These are phyloP conservation scores for Kwoniella sp. DNA, from an alignment of 768 basidiomycete genomes.

Conservation along the genomic window DNA sequence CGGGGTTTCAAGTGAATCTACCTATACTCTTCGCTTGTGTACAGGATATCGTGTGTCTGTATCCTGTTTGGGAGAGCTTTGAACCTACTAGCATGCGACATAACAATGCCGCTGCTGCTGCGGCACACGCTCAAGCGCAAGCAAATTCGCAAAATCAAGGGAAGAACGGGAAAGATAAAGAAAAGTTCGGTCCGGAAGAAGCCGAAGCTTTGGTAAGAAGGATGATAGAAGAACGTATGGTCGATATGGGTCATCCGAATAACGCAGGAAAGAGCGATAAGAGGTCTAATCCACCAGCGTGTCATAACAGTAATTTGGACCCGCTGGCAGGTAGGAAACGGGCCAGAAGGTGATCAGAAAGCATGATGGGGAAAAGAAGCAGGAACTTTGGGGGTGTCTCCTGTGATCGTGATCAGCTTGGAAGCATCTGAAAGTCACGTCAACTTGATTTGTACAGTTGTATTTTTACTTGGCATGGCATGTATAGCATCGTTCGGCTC, in stretches of 20 bases:
- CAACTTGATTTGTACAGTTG: not conserved
- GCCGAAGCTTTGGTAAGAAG: slow-evolving; percentile 43
- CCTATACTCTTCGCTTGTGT: slow-evolving; percentile 77
- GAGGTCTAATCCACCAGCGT: slow-evolving; percentile 1
- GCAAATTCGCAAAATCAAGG: not conserved
- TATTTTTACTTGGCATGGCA: not conserved
- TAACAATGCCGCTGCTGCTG: not conserved
- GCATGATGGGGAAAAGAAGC: too few relatives aligned
- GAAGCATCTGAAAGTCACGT: not conserved
- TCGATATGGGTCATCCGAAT: slow-evolving; percentile 44
- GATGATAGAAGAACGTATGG: slow-evolving; percentile 48
- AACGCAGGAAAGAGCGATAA: slow-evolving; percentile 29
- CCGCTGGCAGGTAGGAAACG: slow-evolving; percentile 25
- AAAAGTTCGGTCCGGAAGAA: slow-evolving; percentile 42
- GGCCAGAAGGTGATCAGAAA: slow-evolving; percentile 17
- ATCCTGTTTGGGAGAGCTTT: slow-evolving; percentile 84
- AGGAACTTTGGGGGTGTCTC: too few relatives aligned
- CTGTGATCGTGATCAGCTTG: too few relatives aligned
- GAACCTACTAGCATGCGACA: slow-evolving; percentile 54
- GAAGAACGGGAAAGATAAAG: slow-evolving; percentile 17
- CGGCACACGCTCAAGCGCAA: slow-evolving; percentile 7
- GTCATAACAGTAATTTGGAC: not conserved
- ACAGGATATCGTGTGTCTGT: slow-evolving; percentile 87
- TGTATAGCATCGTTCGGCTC: slow-evolving; percentile 1
- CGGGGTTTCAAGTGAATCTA: slow-evolving; percentile 81